Conservation (phyloP, 1,284 basidiomycete genomes). For the Meira miltonrushii region DNA sequence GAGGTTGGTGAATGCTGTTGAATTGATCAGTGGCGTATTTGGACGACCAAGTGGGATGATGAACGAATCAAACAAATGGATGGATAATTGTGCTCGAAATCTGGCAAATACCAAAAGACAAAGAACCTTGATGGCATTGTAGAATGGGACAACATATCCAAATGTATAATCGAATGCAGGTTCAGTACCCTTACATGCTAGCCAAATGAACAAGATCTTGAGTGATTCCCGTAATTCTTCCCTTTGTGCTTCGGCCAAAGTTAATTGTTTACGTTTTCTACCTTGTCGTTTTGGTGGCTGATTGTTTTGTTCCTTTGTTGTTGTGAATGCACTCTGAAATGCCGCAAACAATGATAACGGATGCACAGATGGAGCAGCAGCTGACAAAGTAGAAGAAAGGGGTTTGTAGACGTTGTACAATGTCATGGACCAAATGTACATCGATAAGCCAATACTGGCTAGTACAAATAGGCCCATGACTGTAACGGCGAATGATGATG, state of each 20-base stretch:
- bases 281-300: background rate
- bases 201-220: conserved; percentile 4
- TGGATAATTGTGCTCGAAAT: conserved; percentile 5
- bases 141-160: conserved; percentile 5
- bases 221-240: conserved; percentile 1
- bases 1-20: background rate
- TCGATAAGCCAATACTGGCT: background rate
- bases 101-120: conserved; percentile 3
- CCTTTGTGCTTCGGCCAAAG: background rate
- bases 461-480: conserved; percentile 2
- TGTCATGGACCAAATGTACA: conserved; percentile 1
- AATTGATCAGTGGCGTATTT: conserved; percentile 4
- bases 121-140: background rate
- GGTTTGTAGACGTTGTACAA: conserved; percentile 3
- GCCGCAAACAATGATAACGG: background rate
- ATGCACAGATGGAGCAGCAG: background rate
- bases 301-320: background rate
- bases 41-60: conserved; percentile 1
- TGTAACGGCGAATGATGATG: too few relatives aligned
- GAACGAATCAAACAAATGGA: conserved; percentile 3
- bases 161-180: conserved; percentile 5
- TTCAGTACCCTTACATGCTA: conserved; percentile 2
- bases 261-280: background rate
- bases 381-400: conserved; percentile 1
- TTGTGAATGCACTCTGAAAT: background rate